Percentiles rank a stretch among this genome's conserved stretches.
phyloP scores from a whole-genome alignment of 305 asterid species.

The Fraxinus angustifolia region DNA sequence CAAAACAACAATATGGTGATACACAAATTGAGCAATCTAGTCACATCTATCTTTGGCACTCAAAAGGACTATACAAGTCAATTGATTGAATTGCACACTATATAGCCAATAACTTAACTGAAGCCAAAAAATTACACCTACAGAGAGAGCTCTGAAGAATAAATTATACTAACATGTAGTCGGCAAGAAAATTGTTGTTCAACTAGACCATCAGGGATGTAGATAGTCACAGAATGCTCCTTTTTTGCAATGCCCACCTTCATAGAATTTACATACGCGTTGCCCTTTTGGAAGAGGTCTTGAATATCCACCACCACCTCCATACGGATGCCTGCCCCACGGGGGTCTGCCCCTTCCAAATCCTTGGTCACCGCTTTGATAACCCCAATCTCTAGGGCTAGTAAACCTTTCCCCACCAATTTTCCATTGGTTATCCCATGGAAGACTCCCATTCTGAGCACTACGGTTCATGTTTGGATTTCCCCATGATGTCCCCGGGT shows the following conservation, averaged over 20 bases:
- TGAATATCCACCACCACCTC: constrained; percentile 56
- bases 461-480: constrained; percentile 47
- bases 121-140: neutral
- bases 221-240: constrained; percentile 83
- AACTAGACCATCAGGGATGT: constrained; percentile 49
- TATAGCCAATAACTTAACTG: neutral
- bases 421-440: constrained; percentile 71
- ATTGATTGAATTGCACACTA: neutral
- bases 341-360: constrained; percentile 56
- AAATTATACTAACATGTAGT: constrained; percentile 21
- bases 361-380: constrained; percentile 59
- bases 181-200: constrained; percentile 10
- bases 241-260: constrained; percentile 81
- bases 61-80: neutral
- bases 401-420: constrained; percentile 59
- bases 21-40: constrained; percentile 2
- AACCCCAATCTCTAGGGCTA: constrained; percentile 63
- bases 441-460: constrained; percentile 41
- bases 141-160: constrained; percentile 5
- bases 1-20: neutral
- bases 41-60: neutral
- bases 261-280: constrained; percentile 81
- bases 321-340: constrained; percentile 63
- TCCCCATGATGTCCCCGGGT: constrained; percentile 47
- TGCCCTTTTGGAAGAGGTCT: constrained; percentile 66